phyloP scores from a whole-genome alignment of 176 grass and related monocot species.

The Ampelocalamus luodianensis region DNA sequence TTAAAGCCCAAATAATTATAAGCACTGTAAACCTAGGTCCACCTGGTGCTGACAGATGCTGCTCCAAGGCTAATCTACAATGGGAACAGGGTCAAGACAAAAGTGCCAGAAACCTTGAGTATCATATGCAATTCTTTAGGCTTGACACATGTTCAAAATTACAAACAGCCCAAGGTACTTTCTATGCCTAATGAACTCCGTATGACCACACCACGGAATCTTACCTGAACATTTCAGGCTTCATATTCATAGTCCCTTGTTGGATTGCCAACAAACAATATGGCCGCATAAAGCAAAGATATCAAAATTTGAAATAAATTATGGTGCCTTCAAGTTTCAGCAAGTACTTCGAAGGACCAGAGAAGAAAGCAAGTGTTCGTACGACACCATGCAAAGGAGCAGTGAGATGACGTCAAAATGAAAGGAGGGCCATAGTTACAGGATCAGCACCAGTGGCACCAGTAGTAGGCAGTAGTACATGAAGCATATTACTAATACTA shows the following conservation, averaged over 20 bases:
- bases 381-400: neutral
- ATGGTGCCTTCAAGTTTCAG: neutral
- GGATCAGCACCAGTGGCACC: constrained; percentile 26
- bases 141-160: neutral
- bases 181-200: neutral
- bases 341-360: constrained; percentile 14
- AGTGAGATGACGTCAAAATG: constrained; percentile 8
- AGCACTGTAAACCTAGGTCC: neutral
- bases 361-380: constrained; percentile 34
- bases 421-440: constrained; percentile 15
- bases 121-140: neutral
- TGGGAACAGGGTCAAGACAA: neutral
- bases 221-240: constrained; percentile 7
- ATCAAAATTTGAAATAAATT: neutral
- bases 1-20: constrained; percentile 19
- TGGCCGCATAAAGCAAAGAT: neutral
- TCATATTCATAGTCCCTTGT: neutral
- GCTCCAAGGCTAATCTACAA: constrained; percentile 7
- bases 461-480: constrained; percentile 4
- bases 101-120: constrained; percentile 10
- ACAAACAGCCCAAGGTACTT: neutral
- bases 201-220: neutral
- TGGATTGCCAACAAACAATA: constrained; percentile 2
- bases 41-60: constrained; percentile 15
- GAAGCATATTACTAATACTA: constrained; percentile 12